A percentile compares a stretch with the other conserved stretches of the same genome.
Evolutionary conservation across 2,329 filamentous ascomycete genomes (phyloP).

Genomic region (Pseudocercospora fuligena): DNA sequence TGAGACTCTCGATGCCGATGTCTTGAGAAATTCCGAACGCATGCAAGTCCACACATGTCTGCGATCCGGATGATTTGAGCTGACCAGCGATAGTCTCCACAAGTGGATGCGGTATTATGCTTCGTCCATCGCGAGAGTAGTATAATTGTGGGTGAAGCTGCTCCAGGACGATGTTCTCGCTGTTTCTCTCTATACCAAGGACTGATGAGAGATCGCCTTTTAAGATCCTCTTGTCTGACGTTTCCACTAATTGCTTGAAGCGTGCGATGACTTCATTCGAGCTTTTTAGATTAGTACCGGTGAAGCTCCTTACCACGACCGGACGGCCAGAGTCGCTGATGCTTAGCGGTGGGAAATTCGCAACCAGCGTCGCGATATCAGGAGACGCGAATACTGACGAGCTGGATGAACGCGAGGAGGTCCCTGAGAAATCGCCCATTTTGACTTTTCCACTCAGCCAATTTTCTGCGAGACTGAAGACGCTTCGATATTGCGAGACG

Average conservation of each 20-base stretch:
- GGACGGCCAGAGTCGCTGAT: slow-evolving; percentile 27
- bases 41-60: slow-evolving; percentile 24
- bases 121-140: slow-evolving; percentile 24
- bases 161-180: slow-evolving; percentile 22
- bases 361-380: slow-evolving; percentile 36
- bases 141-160: slow-evolving; percentile 25
- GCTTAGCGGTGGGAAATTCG: slow-evolving; percentile 31
- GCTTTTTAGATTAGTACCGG: slow-evolving; percentile 29
- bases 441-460: background rate
- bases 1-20: slow-evolving; percentile 23
- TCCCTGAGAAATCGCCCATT: slow-evolving; percentile 5
- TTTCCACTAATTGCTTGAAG: slow-evolving; percentile 23
- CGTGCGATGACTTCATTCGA: slow-evolving; percentile 17
- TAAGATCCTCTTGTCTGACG: slow-evolving; percentile 15
- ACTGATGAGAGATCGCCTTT: slow-evolving; percentile 19
- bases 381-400: slow-evolving; percentile 33
- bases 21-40: slow-evolving; percentile 28
- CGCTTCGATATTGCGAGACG: background rate
- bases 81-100: slow-evolving; percentile 26
- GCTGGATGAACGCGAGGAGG: slow-evolving; percentile 19
- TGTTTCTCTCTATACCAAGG: slow-evolving; percentile 24
- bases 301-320: slow-evolving; percentile 30
- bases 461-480: background rate
- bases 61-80: slow-evolving; percentile 22
- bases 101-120: slow-evolving; percentile 25